Percentiles rank a stretch among this genome's conserved stretches.
These are phyloP conservation scores for Kwoniella mangroviensis DNA, from an alignment of 768 basidiomycete species.

Conservation along the genomic window DNA sequence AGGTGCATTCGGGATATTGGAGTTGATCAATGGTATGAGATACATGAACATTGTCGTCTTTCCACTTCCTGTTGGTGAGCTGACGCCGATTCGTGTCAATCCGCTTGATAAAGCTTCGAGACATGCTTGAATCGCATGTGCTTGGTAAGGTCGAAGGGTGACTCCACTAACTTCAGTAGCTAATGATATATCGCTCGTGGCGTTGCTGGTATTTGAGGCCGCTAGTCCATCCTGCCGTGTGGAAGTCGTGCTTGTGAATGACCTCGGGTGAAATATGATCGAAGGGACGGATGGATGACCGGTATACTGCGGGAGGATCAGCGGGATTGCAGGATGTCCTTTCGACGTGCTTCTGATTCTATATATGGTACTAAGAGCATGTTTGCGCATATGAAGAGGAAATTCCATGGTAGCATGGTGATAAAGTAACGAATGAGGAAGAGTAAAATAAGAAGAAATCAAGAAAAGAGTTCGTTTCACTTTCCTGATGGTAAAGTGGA, in stretches of 20 bases:
- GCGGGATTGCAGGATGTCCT: background rate
- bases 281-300: background rate
- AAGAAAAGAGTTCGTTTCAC: background rate
- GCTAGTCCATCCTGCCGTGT: background rate
- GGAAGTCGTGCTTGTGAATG: background rate
- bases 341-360: background rate
- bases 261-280: background rate
- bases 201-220: background rate
- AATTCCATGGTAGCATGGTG: background rate
- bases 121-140: constrained; percentile 77
- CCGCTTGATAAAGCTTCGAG: constrained; percentile 71
- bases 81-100: constrained; percentile 61
- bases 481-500: background rate
- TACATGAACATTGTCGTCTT: constrained; percentile 93
- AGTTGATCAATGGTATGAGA: constrained; percentile 69
- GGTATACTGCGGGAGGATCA: background rate
- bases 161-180: constrained; percentile 1
- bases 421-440: background rate
- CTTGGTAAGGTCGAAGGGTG: constrained; percentile 82
- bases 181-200: background rate
- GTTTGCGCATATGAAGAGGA: background rate
- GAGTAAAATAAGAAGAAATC: background rate
- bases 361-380: background rate
- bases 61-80: constrained; percentile 59
- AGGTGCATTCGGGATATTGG: too few relatives aligned